Evolutionary conservation across 371 early-diverging fungal genomes (phyloP), one percentile per base, ranked within the genome.

Genomic region (Mucor mucedo): DNA sequence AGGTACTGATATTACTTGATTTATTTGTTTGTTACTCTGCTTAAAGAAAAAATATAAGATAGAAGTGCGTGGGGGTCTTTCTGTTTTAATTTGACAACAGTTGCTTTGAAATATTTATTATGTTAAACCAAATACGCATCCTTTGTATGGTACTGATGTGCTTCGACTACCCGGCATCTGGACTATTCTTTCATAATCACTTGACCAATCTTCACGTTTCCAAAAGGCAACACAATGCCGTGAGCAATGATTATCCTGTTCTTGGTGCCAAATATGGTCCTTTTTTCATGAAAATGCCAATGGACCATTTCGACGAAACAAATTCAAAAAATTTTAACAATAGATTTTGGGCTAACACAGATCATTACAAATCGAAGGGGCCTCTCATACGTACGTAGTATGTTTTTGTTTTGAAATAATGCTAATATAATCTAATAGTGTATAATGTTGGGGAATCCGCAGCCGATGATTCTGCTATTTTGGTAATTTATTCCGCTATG

Each of bases 311-410:
- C 28, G 64, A 64, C 16, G 58, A 59, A 5, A 55, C 52, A 7
- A 21, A 10, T 14, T 40, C 28, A 10, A 52, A 47, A 4, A 79
- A 79, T 2, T 89, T 88, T 68, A 70, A 71, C 57, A 89, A 89
- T 63, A 75, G 79, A 40, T 82, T 79, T 48, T 87, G 79, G 73
- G 75, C 84, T 5, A 87, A 87, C 58, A 69, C 80, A 11, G 73
- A 82, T 35, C 78, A 77, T 70, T 90, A 88, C 62, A 67, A 83
- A 42, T 69, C 76, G 2, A 85, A 84, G 30, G 91, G 90, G 0
- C 90, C 91, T 30, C 75, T 90, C 10, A 78, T 87, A 59, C 67
- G 84, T 82, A 82, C 71, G 73, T 55, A 1, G 35, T 21, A 21
- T 21, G 8, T 35, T 35, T 35, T 42, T 13, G 13, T 42, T 14